A percentile compares a stretch with the other conserved stretches of the same genome.
These are phyloP conservation scores for Eucalyptus lansdowneana DNA, from an alignment of 345 rosid genomes.

Conservation along the genomic window DNA sequence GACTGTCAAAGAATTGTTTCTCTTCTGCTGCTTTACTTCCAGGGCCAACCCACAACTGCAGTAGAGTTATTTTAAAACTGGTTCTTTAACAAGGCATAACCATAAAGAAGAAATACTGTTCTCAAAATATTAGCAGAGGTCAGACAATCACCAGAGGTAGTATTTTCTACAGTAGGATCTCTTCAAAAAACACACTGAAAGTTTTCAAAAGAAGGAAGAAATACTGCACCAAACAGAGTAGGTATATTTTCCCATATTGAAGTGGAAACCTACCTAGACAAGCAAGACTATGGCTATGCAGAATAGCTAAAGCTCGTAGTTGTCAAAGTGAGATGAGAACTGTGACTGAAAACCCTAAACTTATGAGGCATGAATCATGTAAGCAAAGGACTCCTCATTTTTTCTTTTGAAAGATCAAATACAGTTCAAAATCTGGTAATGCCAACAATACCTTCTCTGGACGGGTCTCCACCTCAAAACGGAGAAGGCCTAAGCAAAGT, in stretches of 20 bases:
- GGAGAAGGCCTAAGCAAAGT: conserved; percentile 63
- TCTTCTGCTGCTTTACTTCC: conserved; percentile 88
- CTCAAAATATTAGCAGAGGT: neutral
- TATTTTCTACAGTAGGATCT: neutral
- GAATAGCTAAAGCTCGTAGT: neutral
- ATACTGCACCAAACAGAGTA: neutral
- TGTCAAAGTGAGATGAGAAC: neutral
- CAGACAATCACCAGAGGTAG: neutral
- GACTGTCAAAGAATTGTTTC: conserved; percentile 84
- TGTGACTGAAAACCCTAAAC: neutral
- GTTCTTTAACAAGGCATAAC: neutral
- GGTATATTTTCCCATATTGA: neutral
- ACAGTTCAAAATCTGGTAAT: neutral
- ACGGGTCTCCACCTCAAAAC: conserved; percentile 75
- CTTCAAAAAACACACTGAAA: neutral
- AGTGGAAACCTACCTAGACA: neutral
- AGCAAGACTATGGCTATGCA: neutral
- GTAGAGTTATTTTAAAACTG: neutral
- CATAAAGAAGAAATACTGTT: neutral
- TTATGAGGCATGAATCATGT: neutral
- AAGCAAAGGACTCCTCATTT: neutral
- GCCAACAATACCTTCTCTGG: conserved; percentile 71
- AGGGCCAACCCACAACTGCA: conserved; percentile 94
- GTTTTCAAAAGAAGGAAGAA: neutral
- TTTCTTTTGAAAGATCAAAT: neutral